These are phyloP conservation scores for Mycena floridula DNA, from an alignment of 768 basidiomycete species.

Conservation along the genomic window DNA sequence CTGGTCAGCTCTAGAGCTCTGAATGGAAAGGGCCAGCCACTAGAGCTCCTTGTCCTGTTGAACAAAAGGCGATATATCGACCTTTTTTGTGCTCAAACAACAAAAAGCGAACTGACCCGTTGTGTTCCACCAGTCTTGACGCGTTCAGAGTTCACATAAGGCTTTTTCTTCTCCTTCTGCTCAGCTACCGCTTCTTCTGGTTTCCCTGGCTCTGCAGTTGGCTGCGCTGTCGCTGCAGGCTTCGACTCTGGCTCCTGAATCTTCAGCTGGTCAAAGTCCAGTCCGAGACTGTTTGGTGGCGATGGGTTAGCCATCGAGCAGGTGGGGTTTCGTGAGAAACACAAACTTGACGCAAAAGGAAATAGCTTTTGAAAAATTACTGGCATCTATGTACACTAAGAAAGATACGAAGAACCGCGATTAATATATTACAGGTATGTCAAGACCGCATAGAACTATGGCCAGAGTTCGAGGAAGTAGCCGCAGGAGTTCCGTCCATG, in stretches of 20 bases:
- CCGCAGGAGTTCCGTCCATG: too few species aligned
- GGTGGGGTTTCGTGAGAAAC: too few species aligned
- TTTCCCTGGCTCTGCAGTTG: background rate
- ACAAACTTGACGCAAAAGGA: too few species aligned
- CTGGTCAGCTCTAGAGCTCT: slow-evolving; percentile 2
- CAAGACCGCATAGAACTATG: too few species aligned
- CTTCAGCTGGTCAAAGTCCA: slow-evolving; percentile 54
- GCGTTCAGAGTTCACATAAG: slow-evolving; percentile 76
- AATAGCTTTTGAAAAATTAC: too few species aligned
- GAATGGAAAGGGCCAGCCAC: background rate
- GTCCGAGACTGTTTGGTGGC: slow-evolving; percentile 57
- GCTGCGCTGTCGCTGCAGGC: slow-evolving; percentile 1
- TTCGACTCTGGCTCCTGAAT: slow-evolving; percentile 12
- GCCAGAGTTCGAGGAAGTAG: too few species aligned
- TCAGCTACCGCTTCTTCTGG: background rate
- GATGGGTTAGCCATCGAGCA: slow-evolving; percentile 34
- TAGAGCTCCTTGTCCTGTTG: too few species aligned
- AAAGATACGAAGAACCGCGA: too few species aligned
- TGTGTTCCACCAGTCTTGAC: slow-evolving; percentile 77
- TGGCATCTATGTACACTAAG: too few species aligned
- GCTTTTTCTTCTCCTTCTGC: slow-evolving; percentile 12
- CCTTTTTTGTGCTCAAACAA: too few species aligned
- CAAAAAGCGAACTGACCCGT: slow-evolving; percentile 41
- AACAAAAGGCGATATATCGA: too few species aligned
- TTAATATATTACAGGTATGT: too few species aligned